Base-by-base conservation (phyloP, 768 basidiomycete species). In the Boletus eberwhitei region DNA sequence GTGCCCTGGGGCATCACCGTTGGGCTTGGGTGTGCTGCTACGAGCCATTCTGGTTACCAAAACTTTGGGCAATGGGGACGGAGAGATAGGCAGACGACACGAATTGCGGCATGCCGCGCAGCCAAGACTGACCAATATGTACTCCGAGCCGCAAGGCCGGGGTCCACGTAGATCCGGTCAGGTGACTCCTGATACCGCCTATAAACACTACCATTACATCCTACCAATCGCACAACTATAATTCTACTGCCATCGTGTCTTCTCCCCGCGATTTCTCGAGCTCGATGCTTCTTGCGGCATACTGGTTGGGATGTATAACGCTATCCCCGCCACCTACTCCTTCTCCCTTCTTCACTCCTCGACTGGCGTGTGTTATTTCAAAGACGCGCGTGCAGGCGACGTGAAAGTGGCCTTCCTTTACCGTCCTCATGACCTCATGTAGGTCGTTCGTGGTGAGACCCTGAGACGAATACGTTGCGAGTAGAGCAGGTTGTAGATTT, bases 341-440 rank as follows among this genome's bases (percentile, higher is more conserved):
- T 14, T 97, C 92, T 2, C 94, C 94, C 69, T 90, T 95, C 73
- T 82, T 86, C 47, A 96, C 84, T 9, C 88, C 85, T 56, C 70
- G 74, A 19, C 70, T 69, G 22, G 77, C 74, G 69, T 98, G 96
- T 24, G 94, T 97, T 29, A 97, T 79, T 74, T 99, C 97, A 71
- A 93, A 99, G 21, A 98, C 93, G 22, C 95, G 81, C 9, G 97
- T 98, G 73, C 97, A 99, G 8, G 95, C 96, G 42, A 98, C 88
- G 68, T 99, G 96, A 69, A 86, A 96, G 68, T 96, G 93, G 4
- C 79, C 76, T 17, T 77, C 77, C 66, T 90, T 92, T 47, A 96
- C 90, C 4, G 79, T 83, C 45, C 77, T 77, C 77, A 92, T 81
- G 54, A 98, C 83, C 68, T 98, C 97, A 14, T 83, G 81, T 56